Percentiles rank a stretch among this genome's conserved stretches.
phyloP scores from a whole-genome alignment of 257 asterid genomes.

The Vinca minor region DNA sequence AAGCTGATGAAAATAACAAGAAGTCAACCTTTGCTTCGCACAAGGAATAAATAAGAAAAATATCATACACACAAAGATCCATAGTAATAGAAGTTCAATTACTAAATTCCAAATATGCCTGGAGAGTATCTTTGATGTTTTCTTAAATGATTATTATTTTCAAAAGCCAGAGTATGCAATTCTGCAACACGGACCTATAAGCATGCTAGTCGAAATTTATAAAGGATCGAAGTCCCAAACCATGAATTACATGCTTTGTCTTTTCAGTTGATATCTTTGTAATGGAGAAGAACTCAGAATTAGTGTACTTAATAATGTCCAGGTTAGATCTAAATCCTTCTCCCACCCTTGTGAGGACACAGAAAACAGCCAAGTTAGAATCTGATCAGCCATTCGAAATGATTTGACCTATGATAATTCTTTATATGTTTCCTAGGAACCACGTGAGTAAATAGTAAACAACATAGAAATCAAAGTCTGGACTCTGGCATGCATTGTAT shows the following conservation, averaged over 20 bases:
- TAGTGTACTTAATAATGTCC: too few relatives aligned
- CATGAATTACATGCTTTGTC: not conserved
- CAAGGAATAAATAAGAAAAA: not conserved
- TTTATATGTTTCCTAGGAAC: not conserved
- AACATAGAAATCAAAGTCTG: not conserved
- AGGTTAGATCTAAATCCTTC: not conserved
- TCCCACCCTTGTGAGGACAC: not conserved
- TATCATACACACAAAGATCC: not conserved
- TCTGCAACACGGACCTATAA: not conserved
- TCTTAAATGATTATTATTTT: not conserved
- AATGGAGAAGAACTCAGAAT: not conserved
- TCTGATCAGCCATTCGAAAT: not conserved
- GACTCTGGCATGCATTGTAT: not conserved
- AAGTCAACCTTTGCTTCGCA: not conserved
- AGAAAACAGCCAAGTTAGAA: not conserved
- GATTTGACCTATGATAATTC: not conserved
- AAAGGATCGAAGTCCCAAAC: not conserved
- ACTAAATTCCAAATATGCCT: not conserved
- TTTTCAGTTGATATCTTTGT: not conserved
- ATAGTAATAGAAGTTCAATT: not conserved
- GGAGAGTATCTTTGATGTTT: not conserved
- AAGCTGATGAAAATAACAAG: slow-evolving; percentile 34
- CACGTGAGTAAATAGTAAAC: not conserved
- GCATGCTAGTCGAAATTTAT: not conserved
- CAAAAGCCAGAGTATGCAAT: not conserved